Base-by-base conservation (phyloP, 805 yeast genomes). In the Zygotorulaspora chibaensis region DNA sequence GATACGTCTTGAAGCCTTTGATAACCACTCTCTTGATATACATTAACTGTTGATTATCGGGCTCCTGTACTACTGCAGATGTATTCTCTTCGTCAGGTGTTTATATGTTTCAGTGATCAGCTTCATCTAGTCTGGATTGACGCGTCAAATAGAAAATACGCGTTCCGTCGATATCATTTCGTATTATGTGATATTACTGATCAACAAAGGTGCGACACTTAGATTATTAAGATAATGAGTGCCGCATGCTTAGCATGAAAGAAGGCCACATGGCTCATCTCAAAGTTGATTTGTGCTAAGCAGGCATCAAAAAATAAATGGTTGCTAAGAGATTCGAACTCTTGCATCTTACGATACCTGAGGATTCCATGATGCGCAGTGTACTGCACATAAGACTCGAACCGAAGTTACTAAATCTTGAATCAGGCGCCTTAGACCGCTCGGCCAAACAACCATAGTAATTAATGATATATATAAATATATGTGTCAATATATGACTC, bases 1-100 rank as follows among this genome's bases (percentile, higher is more conserved):
- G 84, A 63, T 89, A 91, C 51, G 98, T 89, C 67, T 88, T 89
- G 72, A 91, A 91, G 29, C 98, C 98, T 62, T 88, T 95, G 44
- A 91, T 85, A 9, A 79, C 75, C 37, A 91, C 86, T 62, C 73
- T 59, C 50, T 65, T 69, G 54, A 72, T 71, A 50, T 69, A 68
- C 75, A 72, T 71, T 13, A 9, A 34, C 5, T 8, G 16, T 6
- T 33, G 11, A 13, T n/a, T 20, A 13, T 4, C 16, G 4, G 36
- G 20, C 6, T 33, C 11, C 33, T 5, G 33, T 9, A 29, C 33
- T 29, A n/a, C 15, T 12, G 33, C 15, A n/a, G n/a, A n/a, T n/a
- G n/a, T n/a, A n/a, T n/a, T n/a, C n/a, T n/a, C n/a, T n/a, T n/a
- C n/a, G n/a, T n/a, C 25, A 20, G 7, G 25, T 20, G 25, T 20